phyloP scores from a whole-genome alignment of 1,284 basidiomycete species.

The Amylostereum areolatum region DNA sequence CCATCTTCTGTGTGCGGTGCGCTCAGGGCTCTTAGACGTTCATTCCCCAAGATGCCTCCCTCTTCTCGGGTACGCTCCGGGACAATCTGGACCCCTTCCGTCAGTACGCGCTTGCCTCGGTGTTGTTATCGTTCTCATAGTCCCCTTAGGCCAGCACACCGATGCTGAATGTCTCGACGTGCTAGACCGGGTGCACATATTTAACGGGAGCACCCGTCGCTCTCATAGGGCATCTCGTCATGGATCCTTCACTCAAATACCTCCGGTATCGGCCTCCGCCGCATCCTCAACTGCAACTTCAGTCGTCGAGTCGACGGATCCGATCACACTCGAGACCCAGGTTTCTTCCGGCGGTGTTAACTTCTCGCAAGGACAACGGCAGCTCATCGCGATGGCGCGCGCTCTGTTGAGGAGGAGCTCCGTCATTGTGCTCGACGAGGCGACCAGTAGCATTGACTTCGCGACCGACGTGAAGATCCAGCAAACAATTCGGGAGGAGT shows the following conservation, averaged over 20 bases:
- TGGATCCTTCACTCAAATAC: constrained; percentile 40
- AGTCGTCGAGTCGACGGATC: constrained; percentile 44
- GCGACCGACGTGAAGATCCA: constrained; percentile 77
- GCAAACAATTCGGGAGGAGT: constrained; percentile 74
- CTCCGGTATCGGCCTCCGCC: constrained; percentile 21
- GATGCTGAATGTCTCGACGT: constrained; percentile 75
- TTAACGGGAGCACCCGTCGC: constrained; percentile 37
- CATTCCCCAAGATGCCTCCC: constrained; percentile 77
- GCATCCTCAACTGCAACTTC: constrained; percentile 34
- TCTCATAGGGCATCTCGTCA: constrained; percentile 43
- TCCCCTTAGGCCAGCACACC: constrained; percentile 60
- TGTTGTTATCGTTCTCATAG: constrained; percentile 3
- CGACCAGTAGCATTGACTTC: constrained; percentile 73
- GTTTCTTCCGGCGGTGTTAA: constrained; percentile 79
- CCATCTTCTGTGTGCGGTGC: background rate
- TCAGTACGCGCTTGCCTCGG: constrained; percentile 19
- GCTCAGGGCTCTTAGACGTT: constrained; percentile 50
- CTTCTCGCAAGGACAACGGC: constrained; percentile 82
- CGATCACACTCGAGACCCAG: constrained; percentile 62
- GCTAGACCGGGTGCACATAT: constrained; percentile 58
- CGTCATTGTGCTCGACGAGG: constrained; percentile 82
- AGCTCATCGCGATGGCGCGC: constrained; percentile 77
- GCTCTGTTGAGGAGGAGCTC: constrained; percentile 72
- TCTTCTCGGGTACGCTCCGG: constrained; percentile 84
- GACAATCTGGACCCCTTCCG: constrained; percentile 87